Evolutionary conservation across 768 basidiomycete species (phyloP), one percentile per base, ranked within the genome.

Genomic region (Termitomyces sp.): DNA sequence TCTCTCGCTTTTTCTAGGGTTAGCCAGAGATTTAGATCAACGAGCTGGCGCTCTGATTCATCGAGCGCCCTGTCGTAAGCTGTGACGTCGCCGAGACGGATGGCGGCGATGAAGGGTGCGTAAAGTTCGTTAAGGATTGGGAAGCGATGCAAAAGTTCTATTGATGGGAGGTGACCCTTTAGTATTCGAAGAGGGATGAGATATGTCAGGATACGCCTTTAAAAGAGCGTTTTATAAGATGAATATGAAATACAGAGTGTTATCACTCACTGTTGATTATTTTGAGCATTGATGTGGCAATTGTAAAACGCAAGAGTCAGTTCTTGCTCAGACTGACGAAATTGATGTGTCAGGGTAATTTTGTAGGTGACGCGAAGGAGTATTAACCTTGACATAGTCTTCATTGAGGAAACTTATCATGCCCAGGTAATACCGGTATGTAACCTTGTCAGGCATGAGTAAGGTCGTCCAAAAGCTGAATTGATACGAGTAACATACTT

Each of bases 331-430:
- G 93, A 85, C 91, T 94, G 50, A 14, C 34, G 34, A 58, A 7
- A 44, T 45, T 27, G 24, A 58, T 8, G 24, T 36, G 26, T 34
- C 53, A 49, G 36, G 47, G n/a, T 52, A 14, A 59, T 24, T 18
- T 55, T 24, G 18, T 30, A 46, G 13, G 12, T 10, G 0, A 42
- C 57, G 46, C 56, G 43, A n/a, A 40, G 30, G 13, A 53, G 45
- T 13, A 53, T n/a, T 37, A 62, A 88, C 93, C 76, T 93, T 93
- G 39, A 76, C 79, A 67, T 93, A 95, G 49, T 96, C 90, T 69
- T 98, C 97, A 66, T 92, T 92, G 60, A 98, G 72, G 74, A 98
- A 98, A 67, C 86, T 88, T 60, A 98, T 79, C 86, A 98, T 92
- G 61, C 96, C 97, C 48, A 97, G 74, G 69, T 98, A 98, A 77